Evolutionary conservation across 208 protist species (phyloP).

Genomic region (Leishmania arabica): DNA sequence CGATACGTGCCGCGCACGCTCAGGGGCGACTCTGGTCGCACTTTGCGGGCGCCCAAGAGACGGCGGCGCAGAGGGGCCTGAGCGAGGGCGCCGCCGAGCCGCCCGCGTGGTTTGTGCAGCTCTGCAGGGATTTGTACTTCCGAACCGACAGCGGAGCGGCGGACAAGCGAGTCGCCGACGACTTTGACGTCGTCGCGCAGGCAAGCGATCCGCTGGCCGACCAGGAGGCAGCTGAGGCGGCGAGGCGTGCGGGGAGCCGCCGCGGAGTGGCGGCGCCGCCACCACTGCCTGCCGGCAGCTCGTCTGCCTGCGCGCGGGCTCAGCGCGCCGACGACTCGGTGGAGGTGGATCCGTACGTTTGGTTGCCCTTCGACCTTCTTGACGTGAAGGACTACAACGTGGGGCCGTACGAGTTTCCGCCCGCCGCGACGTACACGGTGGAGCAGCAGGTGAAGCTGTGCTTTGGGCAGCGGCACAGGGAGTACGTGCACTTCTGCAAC

Average conservation of each 20-base stretch:
- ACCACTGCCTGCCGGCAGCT: not conserved
- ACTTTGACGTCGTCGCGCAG: slow-evolving; percentile 36
- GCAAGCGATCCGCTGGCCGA: slow-evolving; percentile 36
- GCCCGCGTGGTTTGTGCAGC: slow-evolving; percentile 75
- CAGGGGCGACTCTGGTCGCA: slow-evolving; percentile 49
- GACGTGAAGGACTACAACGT: slow-evolving; percentile 71
- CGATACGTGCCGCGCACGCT: slow-evolving; percentile 42
- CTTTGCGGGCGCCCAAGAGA: slow-evolving; percentile 31
- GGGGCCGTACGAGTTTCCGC: slow-evolving; percentile 66
- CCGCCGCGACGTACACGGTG: slow-evolving; percentile 63
- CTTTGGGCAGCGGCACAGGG: slow-evolving; percentile 53
- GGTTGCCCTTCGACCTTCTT: slow-evolving; percentile 82
- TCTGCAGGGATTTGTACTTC: slow-evolving; percentile 85
- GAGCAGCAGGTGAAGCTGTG: slow-evolving; percentile 69
- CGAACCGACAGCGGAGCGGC: slow-evolving; percentile 47
- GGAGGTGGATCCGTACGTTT: slow-evolving; percentile 66
- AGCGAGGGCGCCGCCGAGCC: slow-evolving; percentile 35
- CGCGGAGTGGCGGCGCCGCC: not conserved
- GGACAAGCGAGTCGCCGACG: slow-evolving; percentile 11
- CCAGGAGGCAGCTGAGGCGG: slow-evolving; percentile 1
- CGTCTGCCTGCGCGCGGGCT: not conserved
- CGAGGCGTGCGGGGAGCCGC: slow-evolving; percentile 1
- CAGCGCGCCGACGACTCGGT: slow-evolving; percentile 11
- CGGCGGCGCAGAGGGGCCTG: slow-evolving; percentile 6
- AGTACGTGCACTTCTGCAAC: slow-evolving; percentile 92